phyloP scores from a whole-genome alignment of 225 moss, liverwort and hornwort species.

The Rhytidiadelphus loreus region DNA sequence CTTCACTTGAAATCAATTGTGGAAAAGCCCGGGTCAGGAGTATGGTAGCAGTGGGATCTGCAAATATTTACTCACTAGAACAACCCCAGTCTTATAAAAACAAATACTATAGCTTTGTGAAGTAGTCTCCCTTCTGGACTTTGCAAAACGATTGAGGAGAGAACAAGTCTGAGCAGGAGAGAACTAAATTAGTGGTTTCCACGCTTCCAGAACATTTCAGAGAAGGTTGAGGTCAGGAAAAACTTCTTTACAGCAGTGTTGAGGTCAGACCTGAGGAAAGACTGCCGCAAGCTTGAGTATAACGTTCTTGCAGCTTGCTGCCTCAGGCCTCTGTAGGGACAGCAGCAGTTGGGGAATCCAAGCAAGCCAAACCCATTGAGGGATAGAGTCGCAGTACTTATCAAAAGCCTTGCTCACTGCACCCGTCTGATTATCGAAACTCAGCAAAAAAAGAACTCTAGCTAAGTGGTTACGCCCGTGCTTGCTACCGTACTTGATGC shows the following conservation, averaged over 20 bases:
- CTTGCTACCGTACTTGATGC: conserved; percentile 93
- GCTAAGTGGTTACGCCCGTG: conserved; percentile 96
- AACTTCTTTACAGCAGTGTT: neutral
- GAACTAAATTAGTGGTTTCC: neutral
- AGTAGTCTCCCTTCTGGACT: neutral
- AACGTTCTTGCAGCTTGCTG: conserved; percentile 93
- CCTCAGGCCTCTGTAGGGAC: conserved; percentile 92
- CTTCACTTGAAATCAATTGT: neutral
- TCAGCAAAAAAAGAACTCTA: conserved; percentile 89
- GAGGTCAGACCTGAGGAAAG: conserved; percentile 70
- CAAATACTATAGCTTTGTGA: neutral
- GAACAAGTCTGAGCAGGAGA: neutral
- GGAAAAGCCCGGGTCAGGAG: neutral
- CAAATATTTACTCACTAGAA: neutral
- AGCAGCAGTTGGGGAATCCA: conserved; percentile 98
- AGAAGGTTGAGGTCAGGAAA: neutral
- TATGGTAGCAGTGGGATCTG: neutral
- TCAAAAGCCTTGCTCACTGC: conserved; percentile 96
- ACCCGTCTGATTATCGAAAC: conserved; percentile 96
- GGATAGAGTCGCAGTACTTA: conserved; percentile 86
- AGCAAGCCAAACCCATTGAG: conserved; percentile 97
- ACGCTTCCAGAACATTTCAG: neutral
- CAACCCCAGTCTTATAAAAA: neutral
- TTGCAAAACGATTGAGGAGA: neutral
- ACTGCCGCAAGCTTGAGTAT: conserved; percentile 88